Evolutionary conservation across 2,329 filamentous ascomycete genomes (phyloP).

Genomic region (Macrophomina tecta): DNA sequence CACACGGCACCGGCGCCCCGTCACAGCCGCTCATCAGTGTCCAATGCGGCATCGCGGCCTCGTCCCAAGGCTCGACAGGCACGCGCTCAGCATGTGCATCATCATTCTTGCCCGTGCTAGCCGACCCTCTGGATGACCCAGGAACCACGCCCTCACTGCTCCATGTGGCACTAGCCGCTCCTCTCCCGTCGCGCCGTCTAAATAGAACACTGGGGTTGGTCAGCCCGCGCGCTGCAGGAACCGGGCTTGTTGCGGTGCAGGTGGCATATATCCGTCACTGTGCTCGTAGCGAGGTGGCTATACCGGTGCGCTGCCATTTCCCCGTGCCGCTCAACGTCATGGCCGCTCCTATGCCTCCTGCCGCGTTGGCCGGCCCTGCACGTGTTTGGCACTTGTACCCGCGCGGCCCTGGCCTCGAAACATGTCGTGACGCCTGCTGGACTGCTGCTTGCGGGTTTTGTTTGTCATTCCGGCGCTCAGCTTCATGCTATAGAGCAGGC

Average conservation of each 20-base stretch:
- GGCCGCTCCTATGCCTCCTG: not conserved
- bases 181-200: constrained; percentile 5
- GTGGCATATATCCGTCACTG: constrained; percentile 3
- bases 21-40: constrained; percentile 14
- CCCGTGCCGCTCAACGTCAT: constrained; percentile 8
- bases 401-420: not conserved
- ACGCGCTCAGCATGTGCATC: constrained; percentile 22
- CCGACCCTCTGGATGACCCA: constrained; percentile 14
- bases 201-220: constrained; percentile 16
- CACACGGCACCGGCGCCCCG: constrained; percentile 13
- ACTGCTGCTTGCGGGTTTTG: not conserved
- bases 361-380: constrained; percentile 1
- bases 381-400: not conserved
- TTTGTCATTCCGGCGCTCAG: not conserved
- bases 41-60: constrained; percentile 12
- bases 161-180: constrained; percentile 22
- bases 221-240: constrained; percentile 23
- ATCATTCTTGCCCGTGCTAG: constrained; percentile 17
- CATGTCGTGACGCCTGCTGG: not conserved
- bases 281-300: not conserved
- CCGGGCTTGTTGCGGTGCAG: constrained; percentile 6
- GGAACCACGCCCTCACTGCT: constrained; percentile 19
- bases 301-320: not conserved
- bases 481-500: not conserved
- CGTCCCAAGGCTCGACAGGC: constrained; percentile 11